A percentile compares a stretch with the other conserved stretches of the same genome.
phyloP scores from a whole-genome alignment of 2,329 filamentous ascomycete genomes.

The Penicillium olsonii region DNA sequence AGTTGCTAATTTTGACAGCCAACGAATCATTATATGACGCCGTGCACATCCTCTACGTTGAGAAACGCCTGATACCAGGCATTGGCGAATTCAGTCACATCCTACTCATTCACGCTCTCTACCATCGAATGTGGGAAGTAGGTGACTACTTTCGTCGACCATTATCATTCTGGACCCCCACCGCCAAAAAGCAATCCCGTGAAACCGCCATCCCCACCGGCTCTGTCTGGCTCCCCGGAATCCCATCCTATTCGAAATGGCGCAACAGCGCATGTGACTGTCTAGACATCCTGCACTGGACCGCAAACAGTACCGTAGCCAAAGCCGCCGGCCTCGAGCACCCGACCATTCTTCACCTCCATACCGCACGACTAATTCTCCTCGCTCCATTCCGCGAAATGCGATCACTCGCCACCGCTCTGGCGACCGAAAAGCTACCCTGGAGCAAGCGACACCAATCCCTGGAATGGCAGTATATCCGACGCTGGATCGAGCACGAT shows the following conservation, averaged over 20 bases:
- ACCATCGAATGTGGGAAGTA: constrained; percentile 53
- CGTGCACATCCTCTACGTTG: constrained; percentile 51
- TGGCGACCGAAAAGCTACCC: constrained; percentile 34
- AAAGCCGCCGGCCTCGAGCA: constrained; percentile 55
- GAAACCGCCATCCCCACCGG: constrained; percentile 36
- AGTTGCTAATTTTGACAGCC: constrained; percentile 13
- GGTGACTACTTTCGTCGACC: constrained; percentile 47
- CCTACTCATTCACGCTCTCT: constrained; percentile 54
- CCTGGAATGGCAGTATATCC: constrained; percentile 44
- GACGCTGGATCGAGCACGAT: constrained; percentile 53
- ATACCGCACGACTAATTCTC: constrained; percentile 55
- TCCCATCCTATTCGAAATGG: constrained; percentile 50
- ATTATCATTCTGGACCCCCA: constrained; percentile 50
- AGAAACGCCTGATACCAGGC: constrained; percentile 47
- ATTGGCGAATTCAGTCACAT: constrained; percentile 53
- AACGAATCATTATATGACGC: constrained; percentile 44
- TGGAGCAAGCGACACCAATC: constrained; percentile 31
- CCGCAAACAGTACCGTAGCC: constrained; percentile 55
- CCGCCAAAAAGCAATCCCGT: constrained; percentile 41
- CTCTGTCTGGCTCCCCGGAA: constrained; percentile 50
- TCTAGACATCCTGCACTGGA: constrained; percentile 61
- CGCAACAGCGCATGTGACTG: constrained; percentile 47
- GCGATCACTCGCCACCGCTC: constrained; percentile 42
- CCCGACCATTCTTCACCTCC: constrained; percentile 57
- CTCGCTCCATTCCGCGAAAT: constrained; percentile 53